Evolutionary conservation across 768 basidiomycete genomes (phyloP), one percentile per base, ranked within the genome.

Genomic region (Lactifluus subvellereus): DNA sequence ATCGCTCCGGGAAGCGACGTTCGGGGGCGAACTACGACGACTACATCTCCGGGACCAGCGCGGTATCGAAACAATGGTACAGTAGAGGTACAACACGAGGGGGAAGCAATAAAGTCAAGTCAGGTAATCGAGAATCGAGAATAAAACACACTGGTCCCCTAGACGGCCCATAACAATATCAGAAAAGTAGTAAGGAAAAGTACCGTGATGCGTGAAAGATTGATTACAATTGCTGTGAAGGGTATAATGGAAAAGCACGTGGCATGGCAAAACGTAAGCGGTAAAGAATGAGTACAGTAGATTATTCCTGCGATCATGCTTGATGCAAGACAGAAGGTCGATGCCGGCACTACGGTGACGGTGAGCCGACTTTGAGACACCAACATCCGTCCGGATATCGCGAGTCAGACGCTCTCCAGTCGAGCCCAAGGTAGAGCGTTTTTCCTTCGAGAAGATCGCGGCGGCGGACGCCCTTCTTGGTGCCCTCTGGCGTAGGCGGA

Each of bases 391-490:
- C 56, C 11, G 65, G 61, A n/a, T 60, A 54, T 48, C 59, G 57
- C 37, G 52, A 40, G 55, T 63, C 47, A 40, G 67, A 57, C 14
- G 48, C 1, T 22, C 62, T 58, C 67, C 67, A 68, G 30, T 66
- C 67, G 7, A 87, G 68, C 35, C 82, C 83, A 52, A 77, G 77
- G 71, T 86, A 87, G 58, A 84, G 69, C 32, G 82, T 80, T 58
- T 72, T 79, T 9, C 82, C 81, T 27, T 75, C 69, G 59, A 87
- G 72, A 38, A 83, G 70, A 62, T 88, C 86, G 53, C 86, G 78
- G 18, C 86, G 78, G 57, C 78, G 75, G 72, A 84, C 76, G 7
- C 85, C 85, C 52, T 77, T 72, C 37, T 72, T 71, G 5, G 20
- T 20, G 2, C 62, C 62, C 64, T 77, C 76, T 8, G 64, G 64